Conservation (phyloP, 1,284 basidiomycete genomes). For the Clitocybe nebularis region DNA sequence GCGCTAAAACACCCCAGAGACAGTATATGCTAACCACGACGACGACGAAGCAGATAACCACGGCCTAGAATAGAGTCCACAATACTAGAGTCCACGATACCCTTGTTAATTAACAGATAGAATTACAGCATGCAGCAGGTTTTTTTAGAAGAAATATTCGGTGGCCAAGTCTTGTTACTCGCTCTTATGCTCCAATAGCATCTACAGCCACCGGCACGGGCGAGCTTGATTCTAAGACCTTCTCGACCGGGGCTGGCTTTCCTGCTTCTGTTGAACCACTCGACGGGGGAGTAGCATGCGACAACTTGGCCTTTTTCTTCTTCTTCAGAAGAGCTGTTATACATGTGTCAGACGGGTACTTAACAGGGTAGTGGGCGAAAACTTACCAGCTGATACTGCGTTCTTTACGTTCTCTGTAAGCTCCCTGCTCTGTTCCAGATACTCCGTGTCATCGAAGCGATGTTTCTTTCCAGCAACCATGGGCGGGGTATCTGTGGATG, state of each 20-base stretch:
- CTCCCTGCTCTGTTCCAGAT: constrained; percentile 88
- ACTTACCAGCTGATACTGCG: constrained; percentile 78
- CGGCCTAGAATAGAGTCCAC: too few species aligned
- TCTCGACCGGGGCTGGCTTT: too few species aligned
- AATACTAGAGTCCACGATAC: too few species aligned
- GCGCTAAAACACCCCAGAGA: too few species aligned
- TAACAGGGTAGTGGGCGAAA: background rate
- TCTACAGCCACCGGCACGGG: too few species aligned
- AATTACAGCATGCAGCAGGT: too few species aligned
- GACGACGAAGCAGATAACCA: too few species aligned
- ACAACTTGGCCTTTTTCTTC: constrained; percentile 7
- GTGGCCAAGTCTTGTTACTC: too few species aligned
- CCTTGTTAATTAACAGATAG: too few species aligned
- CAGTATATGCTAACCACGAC: too few species aligned
- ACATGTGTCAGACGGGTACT: background rate
- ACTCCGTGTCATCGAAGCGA: constrained; percentile 90
- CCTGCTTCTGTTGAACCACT: background rate
- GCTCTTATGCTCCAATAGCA: too few species aligned
- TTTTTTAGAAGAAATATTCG: too few species aligned
- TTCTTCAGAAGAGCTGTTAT: constrained; percentile 4
- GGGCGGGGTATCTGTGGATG: constrained; percentile 35
- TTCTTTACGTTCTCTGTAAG: constrained; percentile 90
- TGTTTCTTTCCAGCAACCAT: constrained; percentile 74
- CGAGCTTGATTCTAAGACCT: background rate
- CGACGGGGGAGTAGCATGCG: background rate